Conservation (phyloP, 352 stramenopile species). For the Aphanomyces astaci region DNA sequence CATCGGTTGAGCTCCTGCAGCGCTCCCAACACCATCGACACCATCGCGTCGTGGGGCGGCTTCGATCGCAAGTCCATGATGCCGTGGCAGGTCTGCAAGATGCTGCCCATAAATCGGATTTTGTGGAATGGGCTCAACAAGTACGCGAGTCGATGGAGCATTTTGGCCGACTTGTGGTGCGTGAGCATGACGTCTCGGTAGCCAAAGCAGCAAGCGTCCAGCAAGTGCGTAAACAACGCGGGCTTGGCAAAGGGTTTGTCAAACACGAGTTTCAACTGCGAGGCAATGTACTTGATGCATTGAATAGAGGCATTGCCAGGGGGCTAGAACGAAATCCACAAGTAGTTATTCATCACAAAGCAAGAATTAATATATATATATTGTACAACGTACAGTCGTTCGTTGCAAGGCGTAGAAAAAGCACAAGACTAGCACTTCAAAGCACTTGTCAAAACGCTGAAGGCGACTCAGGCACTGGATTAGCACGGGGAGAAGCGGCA, state of each 20-base stretch:
- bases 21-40: neutral
- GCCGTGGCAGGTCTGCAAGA: neutral
- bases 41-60: neutral
- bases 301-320: conserved; percentile 12
- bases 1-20: conserved; percentile 6
- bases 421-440: conserved; percentile 8
- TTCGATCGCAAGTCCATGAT: conserved; percentile 1
- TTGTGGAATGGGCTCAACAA: neutral
- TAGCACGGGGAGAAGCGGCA: conserved; percentile 2
- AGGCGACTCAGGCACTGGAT: conserved; percentile 7
- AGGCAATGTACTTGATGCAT: conserved; percentile 16
- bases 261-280: conserved; percentile 4
- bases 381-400: neutral
- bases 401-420: neutral
- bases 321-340: neutral
- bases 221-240: neutral
- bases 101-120: conserved; percentile 2
- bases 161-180: conserved; percentile 13
- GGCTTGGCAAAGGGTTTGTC: neutral
- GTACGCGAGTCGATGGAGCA: neutral
- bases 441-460: conserved; percentile 13
- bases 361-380: neutral
- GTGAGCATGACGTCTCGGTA: conserved; percentile 5
- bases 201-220: conserved; percentile 4
- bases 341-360: neutral